Percentiles rank a stretch among this genome's conserved stretches.
phyloP scores from a whole-genome alignment of 1,284 basidiomycete species.

The Ganoderma boninense region DNA sequence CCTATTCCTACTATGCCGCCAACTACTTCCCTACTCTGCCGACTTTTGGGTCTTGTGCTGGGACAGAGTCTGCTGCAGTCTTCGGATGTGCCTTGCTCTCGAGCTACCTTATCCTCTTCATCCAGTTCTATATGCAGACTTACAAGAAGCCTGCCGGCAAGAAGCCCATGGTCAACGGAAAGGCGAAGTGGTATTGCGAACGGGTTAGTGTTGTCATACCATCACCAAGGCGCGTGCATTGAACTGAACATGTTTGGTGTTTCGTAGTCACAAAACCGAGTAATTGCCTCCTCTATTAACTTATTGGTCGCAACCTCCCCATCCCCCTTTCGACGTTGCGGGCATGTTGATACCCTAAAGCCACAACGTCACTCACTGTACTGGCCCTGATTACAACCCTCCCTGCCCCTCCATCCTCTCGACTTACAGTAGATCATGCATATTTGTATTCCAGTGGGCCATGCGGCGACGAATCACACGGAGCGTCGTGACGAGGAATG shows the following conservation, averaged over 20 bases:
- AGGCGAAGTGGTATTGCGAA: slow-evolving; percentile 46
- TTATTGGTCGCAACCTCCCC: slow-evolving; percentile 19
- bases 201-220: slow-evolving; percentile 34
- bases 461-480: slow-evolving; percentile 18
- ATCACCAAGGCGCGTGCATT: background rate
- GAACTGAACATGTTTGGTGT: background rate
- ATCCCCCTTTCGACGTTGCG: slow-evolving; percentile 20
- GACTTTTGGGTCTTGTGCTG: slow-evolving; percentile 83
- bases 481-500: slow-evolving; percentile 12
- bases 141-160: slow-evolving; percentile 73
- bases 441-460: slow-evolving; percentile 33
- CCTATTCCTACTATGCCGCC: slow-evolving; percentile 84
- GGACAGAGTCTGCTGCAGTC: slow-evolving; percentile 87
- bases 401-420: slow-evolving; percentile 25
- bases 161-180: slow-evolving; percentile 48
- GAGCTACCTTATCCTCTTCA: slow-evolving; percentile 91
- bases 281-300: slow-evolving; percentile 25
- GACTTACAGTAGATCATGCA: slow-evolving; percentile 32
- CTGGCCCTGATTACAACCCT: slow-evolving; percentile 11
- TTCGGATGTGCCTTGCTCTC: slow-evolving; percentile 91
- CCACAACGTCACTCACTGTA: slow-evolving; percentile 23
- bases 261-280: slow-evolving; percentile 42
- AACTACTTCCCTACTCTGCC: slow-evolving; percentile 75
- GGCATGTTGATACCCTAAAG: slow-evolving; percentile 37
- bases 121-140: slow-evolving; percentile 89